phyloP scores from a whole-genome alignment of 805 yeast genomes.

The Candida patagonica region DNA sequence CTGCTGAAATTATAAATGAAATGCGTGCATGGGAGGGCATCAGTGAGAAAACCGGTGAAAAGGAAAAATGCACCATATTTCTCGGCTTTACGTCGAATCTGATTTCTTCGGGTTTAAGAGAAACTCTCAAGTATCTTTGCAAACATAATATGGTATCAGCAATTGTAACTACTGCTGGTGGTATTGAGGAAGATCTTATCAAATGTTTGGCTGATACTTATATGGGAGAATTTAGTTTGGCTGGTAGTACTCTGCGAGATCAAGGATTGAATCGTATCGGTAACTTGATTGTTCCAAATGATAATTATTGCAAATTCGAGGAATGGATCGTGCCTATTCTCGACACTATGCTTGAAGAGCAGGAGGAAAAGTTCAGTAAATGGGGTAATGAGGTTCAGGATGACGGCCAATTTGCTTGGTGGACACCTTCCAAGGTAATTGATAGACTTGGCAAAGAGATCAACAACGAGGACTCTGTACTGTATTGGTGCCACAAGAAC shows the following conservation, averaged over 20 bases:
- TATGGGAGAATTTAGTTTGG: constrained; percentile 80
- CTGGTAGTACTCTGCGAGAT: constrained; percentile 76
- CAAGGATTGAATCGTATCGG: constrained; percentile 98
- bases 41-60: constrained; percentile 41
- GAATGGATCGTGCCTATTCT: constrained; percentile 97
- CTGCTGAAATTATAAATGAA: constrained; percentile 84
- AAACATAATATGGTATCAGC: constrained; percentile 93
- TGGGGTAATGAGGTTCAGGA: constrained; percentile 46
- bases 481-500: constrained; percentile 98
- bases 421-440: constrained; percentile 93
- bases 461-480: constrained; percentile 83
- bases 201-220: constrained; percentile 95
- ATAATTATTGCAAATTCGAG: constrained; percentile 93
- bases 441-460: constrained; percentile 94
- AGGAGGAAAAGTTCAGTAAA: constrained; percentile 52
- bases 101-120: constrained; percentile 90
- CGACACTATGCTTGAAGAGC: constrained; percentile 82
- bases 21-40: constrained; percentile 94
- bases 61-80: constrained; percentile 81
- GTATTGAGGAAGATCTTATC: constrained; percentile 94
- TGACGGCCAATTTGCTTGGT: constrained; percentile 51
- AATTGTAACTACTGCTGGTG: constrained; percentile 96
- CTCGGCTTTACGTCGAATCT: constrained; percentile 95
- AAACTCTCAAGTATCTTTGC: constrained; percentile 78
- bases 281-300: constrained; percentile 92